phyloP scores from a whole-genome alignment of 495 filamentous ascomycete genomes.

The Cercophora newfieldiana region DNA sequence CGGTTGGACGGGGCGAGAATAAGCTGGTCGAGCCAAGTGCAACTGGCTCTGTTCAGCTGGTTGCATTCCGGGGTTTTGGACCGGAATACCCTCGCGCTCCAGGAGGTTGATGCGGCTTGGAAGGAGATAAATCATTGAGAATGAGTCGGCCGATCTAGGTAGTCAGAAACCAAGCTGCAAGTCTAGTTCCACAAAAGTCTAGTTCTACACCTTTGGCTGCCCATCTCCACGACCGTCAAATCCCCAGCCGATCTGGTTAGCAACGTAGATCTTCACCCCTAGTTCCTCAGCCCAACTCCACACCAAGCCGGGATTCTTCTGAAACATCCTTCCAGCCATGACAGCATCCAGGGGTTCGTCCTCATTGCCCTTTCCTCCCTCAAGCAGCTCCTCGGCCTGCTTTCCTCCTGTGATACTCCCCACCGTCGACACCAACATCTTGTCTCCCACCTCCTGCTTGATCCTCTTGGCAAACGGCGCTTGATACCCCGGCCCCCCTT shows the following conservation, averaged over 20 bases:
- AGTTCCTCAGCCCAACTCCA: constrained; percentile 68
- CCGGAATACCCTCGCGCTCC: too few species aligned
- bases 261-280: constrained; percentile 56
- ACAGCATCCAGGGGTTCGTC: constrained; percentile 55
- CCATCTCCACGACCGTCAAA: constrained; percentile 23
- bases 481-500: constrained; percentile 62
- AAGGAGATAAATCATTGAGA: too few species aligned
- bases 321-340: constrained; percentile 63
- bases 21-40: too few species aligned
- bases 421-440: constrained; percentile 56
- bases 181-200: too few species aligned
- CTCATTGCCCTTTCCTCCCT: constrained; percentile 36
- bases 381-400: constrained; percentile 55
- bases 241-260: constrained; percentile 68
- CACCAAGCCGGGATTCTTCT: constrained; percentile 67
- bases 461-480: constrained; percentile 53
- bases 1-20: too few species aligned
- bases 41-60: too few species aligned
- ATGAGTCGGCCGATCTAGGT: too few species aligned
- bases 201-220: not conserved
- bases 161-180: too few species aligned
- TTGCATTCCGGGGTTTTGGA: too few species aligned
- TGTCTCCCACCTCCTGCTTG: constrained; percentile 62
- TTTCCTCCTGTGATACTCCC: constrained; percentile 60
- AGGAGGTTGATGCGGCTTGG: too few species aligned